phyloP scores from a whole-genome alignment of 805 yeast genomes.

The Tetrapisispora iriomotensis region DNA sequence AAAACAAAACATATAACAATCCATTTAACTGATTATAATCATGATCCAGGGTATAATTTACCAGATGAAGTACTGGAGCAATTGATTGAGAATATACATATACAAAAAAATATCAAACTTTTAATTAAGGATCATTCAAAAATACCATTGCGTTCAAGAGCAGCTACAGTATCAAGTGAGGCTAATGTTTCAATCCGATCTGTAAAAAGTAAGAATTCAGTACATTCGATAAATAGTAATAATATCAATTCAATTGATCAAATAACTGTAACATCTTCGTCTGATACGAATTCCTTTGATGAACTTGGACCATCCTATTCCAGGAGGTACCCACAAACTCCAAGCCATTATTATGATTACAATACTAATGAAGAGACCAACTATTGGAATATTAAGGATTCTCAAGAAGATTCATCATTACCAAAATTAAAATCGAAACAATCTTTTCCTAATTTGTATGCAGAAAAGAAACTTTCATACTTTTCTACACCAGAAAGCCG shows the following conservation, averaged over 20 bases:
- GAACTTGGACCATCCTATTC: constrained; percentile 17
- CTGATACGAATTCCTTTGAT: constrained; percentile 26
- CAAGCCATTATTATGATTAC: constrained; percentile 25
- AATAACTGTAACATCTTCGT: constrained; percentile 21
- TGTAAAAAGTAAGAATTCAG: constrained; percentile 21
- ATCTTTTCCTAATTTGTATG: constrained; percentile 5
- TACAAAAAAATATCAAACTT: constrained; percentile 23
- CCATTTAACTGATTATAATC: constrained; percentile 61
- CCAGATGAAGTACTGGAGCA: constrained; percentile 38
- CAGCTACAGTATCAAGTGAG: constrained; percentile 12
- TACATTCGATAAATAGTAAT: constrained; percentile 21
- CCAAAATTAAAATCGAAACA: constrained; percentile 8
- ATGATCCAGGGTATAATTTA: constrained; percentile 46
- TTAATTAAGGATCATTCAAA: constrained; percentile 23
- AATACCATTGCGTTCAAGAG: constrained; percentile 12
- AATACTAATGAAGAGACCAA: constrained; percentile 16
- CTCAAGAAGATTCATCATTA: constrained; percentile 7
- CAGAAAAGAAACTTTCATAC: constrained; percentile 4
- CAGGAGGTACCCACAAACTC: constrained; percentile 27
- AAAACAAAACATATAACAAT: constrained; percentile 27
- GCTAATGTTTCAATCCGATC: constrained; percentile 11
- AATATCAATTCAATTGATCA: constrained; percentile 21
- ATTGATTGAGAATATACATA: constrained; percentile 30
- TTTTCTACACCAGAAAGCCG: constrained; percentile 7
- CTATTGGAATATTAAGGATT: constrained; percentile 25